Base-by-base conservation (phyloP, 371 early-diverging fungal species). In the Blakeslea trispora region DNA sequence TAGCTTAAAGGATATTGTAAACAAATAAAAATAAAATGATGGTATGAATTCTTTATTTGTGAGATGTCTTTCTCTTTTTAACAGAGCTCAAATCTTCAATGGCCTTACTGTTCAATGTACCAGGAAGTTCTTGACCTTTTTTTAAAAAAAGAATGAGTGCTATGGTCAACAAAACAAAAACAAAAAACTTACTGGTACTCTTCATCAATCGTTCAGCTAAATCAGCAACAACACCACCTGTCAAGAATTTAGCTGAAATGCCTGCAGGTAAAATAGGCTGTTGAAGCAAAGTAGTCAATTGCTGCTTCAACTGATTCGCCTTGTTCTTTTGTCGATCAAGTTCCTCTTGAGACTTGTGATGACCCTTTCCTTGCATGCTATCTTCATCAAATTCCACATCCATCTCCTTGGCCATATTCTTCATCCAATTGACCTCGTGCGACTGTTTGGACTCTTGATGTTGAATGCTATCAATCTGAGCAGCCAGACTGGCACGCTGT, bases 341-440 rank as follows among this genome's bases (percentile, higher is more conserved):
- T 17, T 65, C 57, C 14, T 47, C 43, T 11, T 8, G 18, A 11
- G 66, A 60, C 28, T 65, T 65, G 44, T 70, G 59, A 23, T 78
- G 45, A 19, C 75, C 74, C 19, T 71, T 71, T 18, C 58, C 62
- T n/a, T 81, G 71, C 64, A 79, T 63, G 34, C 75, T 66, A 24
- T 91, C 89, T 54, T 92, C 90, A 63, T 90, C 91, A 34, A 91
- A 69, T 45, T 88, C 87, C 41, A 96, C 83, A 46, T 91, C 96
- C 77, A 92, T 80, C 39, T 90, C 92, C 50, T 86, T 83, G 0
- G 96, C 96, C 50, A 87, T 87, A 57, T 92, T 91, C 54, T 83
- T 74, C 75, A 91, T 81, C 96, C 96, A 96, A 56, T 86, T 87
- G 15, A 82, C 79, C 56, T 93, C 89, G 68, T 86, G 84, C 13